These are phyloP conservation scores for Huntiella bhutanensis DNA, from an alignment of 2,329 filamentous ascomycete species.

Conservation along the genomic window DNA sequence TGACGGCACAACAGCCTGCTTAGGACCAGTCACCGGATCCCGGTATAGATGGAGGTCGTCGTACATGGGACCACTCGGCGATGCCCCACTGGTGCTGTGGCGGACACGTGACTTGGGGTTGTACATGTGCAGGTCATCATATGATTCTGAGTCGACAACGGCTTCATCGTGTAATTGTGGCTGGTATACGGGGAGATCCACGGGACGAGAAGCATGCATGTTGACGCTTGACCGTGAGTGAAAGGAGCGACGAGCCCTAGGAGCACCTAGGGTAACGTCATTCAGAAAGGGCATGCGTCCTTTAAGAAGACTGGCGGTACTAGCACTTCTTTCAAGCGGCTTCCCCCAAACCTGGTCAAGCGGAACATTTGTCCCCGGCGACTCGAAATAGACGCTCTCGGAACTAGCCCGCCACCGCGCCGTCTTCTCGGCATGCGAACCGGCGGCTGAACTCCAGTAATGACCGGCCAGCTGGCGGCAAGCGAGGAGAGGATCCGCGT, in stretches of 20 bases:
- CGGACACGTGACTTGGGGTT: conserved; percentile 15
- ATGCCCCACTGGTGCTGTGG: conserved; percentile 11
- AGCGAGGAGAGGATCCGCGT: conserved; percentile 7
- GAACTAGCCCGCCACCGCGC: conserved; percentile 10
- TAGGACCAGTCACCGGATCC: conserved; percentile 16
- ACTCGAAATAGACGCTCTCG: conserved; percentile 10
- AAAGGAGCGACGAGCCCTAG: conserved; percentile 5
- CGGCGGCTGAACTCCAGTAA: conserved; percentile 11
- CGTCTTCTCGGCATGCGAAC: conserved; percentile 9
- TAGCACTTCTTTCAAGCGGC: conserved; percentile 9
- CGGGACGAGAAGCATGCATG: neutral
- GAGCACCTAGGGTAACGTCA: neutral
- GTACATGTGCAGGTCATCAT: conserved; percentile 21
- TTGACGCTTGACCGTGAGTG: conserved; percentile 1
- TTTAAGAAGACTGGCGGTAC: conserved; percentile 6
- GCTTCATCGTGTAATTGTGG: conserved; percentile 14
- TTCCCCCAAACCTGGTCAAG: conserved; percentile 10
- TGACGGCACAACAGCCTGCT: conserved; percentile 17
- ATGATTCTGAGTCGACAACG: conserved; percentile 11
- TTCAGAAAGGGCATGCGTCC: conserved; percentile 10
- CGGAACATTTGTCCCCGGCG: conserved; percentile 4
- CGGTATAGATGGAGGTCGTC: conserved; percentile 20
- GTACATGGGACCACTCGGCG: conserved; percentile 16
- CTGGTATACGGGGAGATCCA: conserved; percentile 15
- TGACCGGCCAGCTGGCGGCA: conserved; percentile 11